phyloP scores from a whole-genome alignment of 2,329 filamentous ascomycete species.

The Hymenoscyphus fructigenus region DNA sequence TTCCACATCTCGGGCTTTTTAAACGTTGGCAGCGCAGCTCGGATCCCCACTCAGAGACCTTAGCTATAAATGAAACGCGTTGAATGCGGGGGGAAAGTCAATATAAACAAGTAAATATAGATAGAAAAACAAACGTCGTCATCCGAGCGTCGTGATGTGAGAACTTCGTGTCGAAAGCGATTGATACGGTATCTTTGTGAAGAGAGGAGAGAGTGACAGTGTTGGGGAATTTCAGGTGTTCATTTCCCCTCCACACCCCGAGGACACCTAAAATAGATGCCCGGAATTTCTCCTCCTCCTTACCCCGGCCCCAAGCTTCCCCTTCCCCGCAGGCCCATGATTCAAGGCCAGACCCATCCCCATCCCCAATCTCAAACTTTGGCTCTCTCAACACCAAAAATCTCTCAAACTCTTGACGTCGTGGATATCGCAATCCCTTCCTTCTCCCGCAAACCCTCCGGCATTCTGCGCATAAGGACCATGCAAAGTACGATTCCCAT shows the following conservation, averaged over 20 bases:
- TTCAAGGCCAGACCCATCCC: neutral
- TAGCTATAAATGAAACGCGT: neutral
- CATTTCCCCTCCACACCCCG: too few species aligned
- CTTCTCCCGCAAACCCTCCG: neutral
- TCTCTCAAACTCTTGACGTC: neutral
- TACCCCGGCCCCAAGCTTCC: neutral
- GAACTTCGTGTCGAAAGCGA: too few species aligned
- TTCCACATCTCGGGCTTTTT: too few species aligned
- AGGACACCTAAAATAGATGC: too few species aligned
- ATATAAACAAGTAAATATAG: neutral
- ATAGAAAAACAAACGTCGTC: too few species aligned
- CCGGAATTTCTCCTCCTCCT: too few species aligned
- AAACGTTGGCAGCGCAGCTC: neutral
- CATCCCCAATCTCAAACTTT: neutral
- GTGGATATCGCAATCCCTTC: neutral
- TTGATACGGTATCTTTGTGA: too few species aligned
- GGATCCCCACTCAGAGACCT: neutral
- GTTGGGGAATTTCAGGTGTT: too few species aligned
- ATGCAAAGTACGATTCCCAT: neutral
- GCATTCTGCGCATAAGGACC: neutral
- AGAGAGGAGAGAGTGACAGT: too few species aligned
- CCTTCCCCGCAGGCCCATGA: neutral
- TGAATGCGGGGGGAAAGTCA: neutral
- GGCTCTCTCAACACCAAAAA: neutral
- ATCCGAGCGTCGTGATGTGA: too few species aligned